Evolutionary conservation across 495 filamentous ascomycete species (phyloP).

Genomic region (Ramalina peruviana): DNA sequence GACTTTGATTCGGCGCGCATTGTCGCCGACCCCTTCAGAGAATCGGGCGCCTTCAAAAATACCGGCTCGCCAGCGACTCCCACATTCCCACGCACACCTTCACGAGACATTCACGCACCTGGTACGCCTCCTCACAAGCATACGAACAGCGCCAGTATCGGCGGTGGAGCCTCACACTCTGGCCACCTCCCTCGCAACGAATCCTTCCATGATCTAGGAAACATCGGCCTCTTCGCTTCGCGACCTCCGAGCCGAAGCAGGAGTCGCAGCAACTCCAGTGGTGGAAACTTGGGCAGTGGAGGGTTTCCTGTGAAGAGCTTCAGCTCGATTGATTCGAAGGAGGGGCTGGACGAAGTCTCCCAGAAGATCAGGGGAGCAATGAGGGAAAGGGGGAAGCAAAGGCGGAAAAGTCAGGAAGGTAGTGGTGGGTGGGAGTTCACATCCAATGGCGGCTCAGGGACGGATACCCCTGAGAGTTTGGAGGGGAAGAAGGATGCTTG

Average conservation of each 20-base stretch:
- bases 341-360: constrained; percentile 67
- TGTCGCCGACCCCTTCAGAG: constrained; percentile 47
- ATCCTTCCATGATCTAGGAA: constrained; percentile 75
- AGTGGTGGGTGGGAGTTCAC: constrained; percentile 32
- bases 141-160: constrained; percentile 14
- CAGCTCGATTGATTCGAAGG: constrained; percentile 56
- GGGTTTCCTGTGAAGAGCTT: constrained; percentile 58
- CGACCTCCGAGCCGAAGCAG: constrained; percentile 57
- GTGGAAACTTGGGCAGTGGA: constrained; percentile 40
- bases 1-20: constrained; percentile 84
- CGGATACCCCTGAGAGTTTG: constrained; percentile 28
- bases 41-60: constrained; percentile 20
- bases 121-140: constrained; percentile 1
- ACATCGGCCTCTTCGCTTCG: constrained; percentile 78
- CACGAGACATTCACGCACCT: constrained; percentile 10
- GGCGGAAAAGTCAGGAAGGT: constrained; percentile 50
- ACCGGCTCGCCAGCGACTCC: constrained; percentile 4
- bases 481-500: constrained; percentile 30
- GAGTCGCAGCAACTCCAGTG: constrained; percentile 52
- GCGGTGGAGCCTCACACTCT: constrained; percentile 22
- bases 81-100: constrained; percentile 7
- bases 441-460: constrained; percentile 25
- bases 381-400: constrained; percentile 64
- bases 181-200: constrained; percentile 72
- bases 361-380: constrained; percentile 78